Evolutionary conservation across 768 basidiomycete species (phyloP), one percentile per base, ranked within the genome.

Genomic region (Infundibulicybe gibba): DNA sequence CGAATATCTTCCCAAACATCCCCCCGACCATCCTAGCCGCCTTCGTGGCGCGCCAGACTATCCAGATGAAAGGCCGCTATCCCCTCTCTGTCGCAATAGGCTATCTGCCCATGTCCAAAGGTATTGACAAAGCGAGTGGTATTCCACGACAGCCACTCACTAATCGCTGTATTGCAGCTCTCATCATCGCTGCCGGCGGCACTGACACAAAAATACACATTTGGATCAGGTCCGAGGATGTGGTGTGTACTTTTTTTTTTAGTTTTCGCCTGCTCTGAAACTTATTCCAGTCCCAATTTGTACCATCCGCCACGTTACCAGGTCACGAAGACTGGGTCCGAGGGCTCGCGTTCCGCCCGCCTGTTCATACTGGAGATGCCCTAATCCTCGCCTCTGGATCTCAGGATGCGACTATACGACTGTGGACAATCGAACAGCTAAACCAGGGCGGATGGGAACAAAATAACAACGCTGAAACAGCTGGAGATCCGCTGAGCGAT

Each of bases 291-390:
- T 20, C 38, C 25, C 25, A 85, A 86, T 87, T 85, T 59, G 70
- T 83, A 12, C 72, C 67, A 45, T 78, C 81, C 15, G 78, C 79
- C 3, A 66, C 70, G 0, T 70, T 90, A 41, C 67, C 79, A 11
- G 97, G 97, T 2, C 97, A 99, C 58, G 90, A 97, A 72, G 95
- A 99, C 58, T 99, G 97, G 97, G 77, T 98, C 45, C 83, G 87
- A 44, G 75, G 82, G 49, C 77, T 98, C 32, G 76, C 84, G 2
- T 93, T 97, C 62, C 71, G 71, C 39, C 37, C 55, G 1, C 65
- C 72, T 10, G 40, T 46, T 14, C 51, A 56, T 4, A 50, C 61
- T 3, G 58, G 63, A 1, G 68, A 74, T n/a, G 67, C 74, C 25
- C 71, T 97, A 6, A 61, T 87, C 0, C 73, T 99, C 32, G 94